Conservation (phyloP, 192 early-diverging fungal species). For the Coemansia sp. region DNA sequence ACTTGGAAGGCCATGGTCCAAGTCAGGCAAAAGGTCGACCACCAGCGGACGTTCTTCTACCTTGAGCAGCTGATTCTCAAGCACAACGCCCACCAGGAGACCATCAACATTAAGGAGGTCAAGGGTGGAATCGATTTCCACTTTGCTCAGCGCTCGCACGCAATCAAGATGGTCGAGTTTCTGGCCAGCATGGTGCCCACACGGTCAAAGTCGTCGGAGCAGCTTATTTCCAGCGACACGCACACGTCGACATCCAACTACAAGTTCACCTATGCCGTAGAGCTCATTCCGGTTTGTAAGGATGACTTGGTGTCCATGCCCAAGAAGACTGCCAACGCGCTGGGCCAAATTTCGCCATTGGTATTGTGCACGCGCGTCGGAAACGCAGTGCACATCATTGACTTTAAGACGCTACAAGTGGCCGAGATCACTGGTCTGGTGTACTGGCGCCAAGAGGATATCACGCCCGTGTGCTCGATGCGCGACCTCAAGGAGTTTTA, state of each 20-base stretch:
- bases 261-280: constrained; percentile 96
- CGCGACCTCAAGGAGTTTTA: constrained; percentile 92
- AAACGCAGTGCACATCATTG: constrained; percentile 85
- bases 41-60: constrained; percentile 98
- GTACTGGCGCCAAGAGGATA: constrained; percentile 85
- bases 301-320: constrained; percentile 93
- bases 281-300: constrained; percentile 95
- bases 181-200: constrained; percentile 84
- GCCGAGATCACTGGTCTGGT: constrained; percentile 74
- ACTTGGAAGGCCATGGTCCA: constrained; percentile 98
- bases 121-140: constrained; percentile 98
- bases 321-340: constrained; percentile 78
- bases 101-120: constrained; percentile 97
- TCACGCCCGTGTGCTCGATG: constrained; percentile 72
- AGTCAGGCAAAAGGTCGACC: constrained; percentile 96
- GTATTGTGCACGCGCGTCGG: constrained; percentile 84
- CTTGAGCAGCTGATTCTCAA: constrained; percentile 98
- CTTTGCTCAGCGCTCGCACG: constrained; percentile 86
- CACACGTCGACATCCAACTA: constrained; percentile 90
- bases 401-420: constrained; percentile 80
- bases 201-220: constrained; percentile 89
- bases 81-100: constrained; percentile 96
- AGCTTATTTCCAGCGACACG: constrained; percentile 95
- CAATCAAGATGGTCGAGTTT: constrained; percentile 97
- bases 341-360: constrained; percentile 87